phyloP scores from a whole-genome alignment of 2,329 filamentous ascomycete species.

The Diaporthe eres region DNA sequence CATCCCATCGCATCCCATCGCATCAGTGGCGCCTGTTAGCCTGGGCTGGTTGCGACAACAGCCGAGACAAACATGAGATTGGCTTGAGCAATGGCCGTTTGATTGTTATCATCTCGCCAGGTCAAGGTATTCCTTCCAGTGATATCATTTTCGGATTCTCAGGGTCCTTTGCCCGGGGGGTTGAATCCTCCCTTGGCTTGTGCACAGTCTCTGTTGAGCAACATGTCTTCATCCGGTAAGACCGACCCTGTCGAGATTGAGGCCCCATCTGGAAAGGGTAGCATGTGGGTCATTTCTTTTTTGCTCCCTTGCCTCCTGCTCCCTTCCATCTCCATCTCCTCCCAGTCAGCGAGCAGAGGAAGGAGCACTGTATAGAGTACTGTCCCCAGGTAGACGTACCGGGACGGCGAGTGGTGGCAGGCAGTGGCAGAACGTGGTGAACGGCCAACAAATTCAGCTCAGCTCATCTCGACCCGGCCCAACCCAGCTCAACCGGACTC shows the following conservation, averaged over 20 bases:
- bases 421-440: background rate
- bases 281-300: background rate
- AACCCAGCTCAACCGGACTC: background rate
- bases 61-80: conserved; percentile 30
- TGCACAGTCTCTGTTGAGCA: background rate
- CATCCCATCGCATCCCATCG: background rate
- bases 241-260: conserved; percentile 4
- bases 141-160: conserved; percentile 10
- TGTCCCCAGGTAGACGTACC: background rate
- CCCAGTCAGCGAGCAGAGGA: background rate
- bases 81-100: conserved; percentile 31
- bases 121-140: background rate
- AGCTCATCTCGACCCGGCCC: background rate
- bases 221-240: conserved; percentile 22
- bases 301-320: conserved; percentile 4
- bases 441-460: conserved; percentile 14
- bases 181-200: conserved; percentile 20
- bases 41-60: background rate
- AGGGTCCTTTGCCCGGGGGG: background rate
- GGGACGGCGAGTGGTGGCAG: background rate
- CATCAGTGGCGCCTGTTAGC: conserved; percentile 30
- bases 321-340: background rate
- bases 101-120: conserved; percentile 19
- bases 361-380: background rate
- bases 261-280: conserved; percentile 12